A percentile compares a stretch with the other conserved stretches of the same genome.
phyloP scores from a whole-genome alignment of 768 basidiomycete genomes.

The Mycena haematopus region DNA sequence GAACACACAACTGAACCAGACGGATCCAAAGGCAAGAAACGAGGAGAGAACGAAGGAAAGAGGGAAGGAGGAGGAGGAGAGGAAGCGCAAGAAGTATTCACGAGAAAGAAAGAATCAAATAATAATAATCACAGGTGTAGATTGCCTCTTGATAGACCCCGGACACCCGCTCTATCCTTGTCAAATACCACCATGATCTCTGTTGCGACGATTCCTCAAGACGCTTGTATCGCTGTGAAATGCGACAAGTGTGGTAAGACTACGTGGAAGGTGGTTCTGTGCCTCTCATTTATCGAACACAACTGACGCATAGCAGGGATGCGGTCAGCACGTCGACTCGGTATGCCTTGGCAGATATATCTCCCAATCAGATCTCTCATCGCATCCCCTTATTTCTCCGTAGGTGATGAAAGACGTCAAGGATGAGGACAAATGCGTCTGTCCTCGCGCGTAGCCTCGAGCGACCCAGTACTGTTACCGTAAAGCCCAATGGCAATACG shows the following conservation, averaged over 20 bases:
- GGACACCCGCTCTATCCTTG: not conserved
- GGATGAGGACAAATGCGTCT: slow-evolving; percentile 55
- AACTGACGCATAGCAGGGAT: slow-evolving; percentile 55
- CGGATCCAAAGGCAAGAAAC: too few relatives aligned
- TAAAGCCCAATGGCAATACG: not conserved
- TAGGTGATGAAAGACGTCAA: slow-evolving; percentile 56
- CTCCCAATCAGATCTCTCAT: slow-evolving; percentile 17
- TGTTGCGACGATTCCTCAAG: slow-evolving; percentile 44
- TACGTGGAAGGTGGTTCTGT: slow-evolving; percentile 66
- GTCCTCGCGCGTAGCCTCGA: slow-evolving; percentile 34
- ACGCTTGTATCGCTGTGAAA: slow-evolving; percentile 62
- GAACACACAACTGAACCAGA: too few relatives aligned
- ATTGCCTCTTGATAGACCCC: slow-evolving; percentile 15
- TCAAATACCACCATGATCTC: slow-evolving; percentile 11
- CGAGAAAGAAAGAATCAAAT: too few relatives aligned
- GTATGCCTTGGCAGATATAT: slow-evolving; percentile 39
- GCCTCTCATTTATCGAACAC: not conserved
- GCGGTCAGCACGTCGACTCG: slow-evolving; percentile 67
- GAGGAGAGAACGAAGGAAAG: too few relatives aligned
- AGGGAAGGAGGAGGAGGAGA: not conserved
- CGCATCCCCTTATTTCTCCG: not conserved
- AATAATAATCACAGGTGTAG: not conserved
- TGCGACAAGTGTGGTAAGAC: slow-evolving; percentile 71
- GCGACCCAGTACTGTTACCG: not conserved
- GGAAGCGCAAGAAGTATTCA: not conserved